phyloP scores from a whole-genome alignment of 441 rosid species.

The Viola pubescens region DNA sequence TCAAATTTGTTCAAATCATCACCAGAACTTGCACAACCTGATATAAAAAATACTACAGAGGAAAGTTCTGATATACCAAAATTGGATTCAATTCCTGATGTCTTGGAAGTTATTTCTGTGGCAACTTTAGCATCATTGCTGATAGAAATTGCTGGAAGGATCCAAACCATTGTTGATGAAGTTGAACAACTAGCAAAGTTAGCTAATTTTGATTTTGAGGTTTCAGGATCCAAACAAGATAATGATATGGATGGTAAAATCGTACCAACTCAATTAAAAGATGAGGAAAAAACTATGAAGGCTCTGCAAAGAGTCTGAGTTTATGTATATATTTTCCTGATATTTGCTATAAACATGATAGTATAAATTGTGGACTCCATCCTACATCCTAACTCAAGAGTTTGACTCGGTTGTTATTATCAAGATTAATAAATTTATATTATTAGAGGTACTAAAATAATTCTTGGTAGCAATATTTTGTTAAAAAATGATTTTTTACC shows the following conservation, averaged over 20 bases:
- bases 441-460: no score
- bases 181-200: slow-evolving; percentile 28
- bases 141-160: slow-evolving; percentile 32
- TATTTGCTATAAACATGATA: no score
- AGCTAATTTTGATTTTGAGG: slow-evolving; percentile 22
- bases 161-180: slow-evolving; percentile 23
- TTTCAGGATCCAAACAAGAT: slow-evolving; percentile 16
- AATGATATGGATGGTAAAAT: slow-evolving; percentile 8
- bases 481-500: no score
- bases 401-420: no score
- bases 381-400: no score
- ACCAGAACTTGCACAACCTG: slow-evolving; percentile 9
- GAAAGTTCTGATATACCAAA: neutral
- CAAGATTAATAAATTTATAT: no score
- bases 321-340: neutral
- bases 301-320: slow-evolving; percentile 29
- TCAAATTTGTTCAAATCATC: slow-evolving; percentile 19
- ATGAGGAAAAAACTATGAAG: slow-evolving; percentile 16
- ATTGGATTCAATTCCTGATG: slow-evolving; percentile 12
- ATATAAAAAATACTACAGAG: slow-evolving; percentile 12
- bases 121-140: slow-evolving; percentile 30
- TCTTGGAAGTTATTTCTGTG: slow-evolving; percentile 26
- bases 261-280: slow-evolving; percentile 12
- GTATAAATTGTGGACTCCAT: no score
- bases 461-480: no score